These are phyloP conservation scores for Penicillium coprophilum DNA, from an alignment of 495 filamentous ascomycete species.

Conservation along the genomic window DNA sequence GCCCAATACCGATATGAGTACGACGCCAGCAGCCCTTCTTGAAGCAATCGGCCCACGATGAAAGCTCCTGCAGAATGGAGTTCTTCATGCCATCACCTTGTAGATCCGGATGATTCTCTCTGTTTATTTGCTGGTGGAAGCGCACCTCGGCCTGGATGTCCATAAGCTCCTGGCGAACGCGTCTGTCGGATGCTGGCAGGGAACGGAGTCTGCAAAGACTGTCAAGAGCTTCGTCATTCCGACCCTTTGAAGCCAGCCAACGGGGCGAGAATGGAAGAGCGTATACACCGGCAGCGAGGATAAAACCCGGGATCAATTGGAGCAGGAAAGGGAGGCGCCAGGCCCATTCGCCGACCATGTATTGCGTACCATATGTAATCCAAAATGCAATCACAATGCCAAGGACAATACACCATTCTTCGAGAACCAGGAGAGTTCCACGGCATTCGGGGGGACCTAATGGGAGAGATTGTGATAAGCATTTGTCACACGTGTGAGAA, in stretches of 20 bases:
- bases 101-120: slow-evolving; percentile 46
- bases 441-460: slow-evolving; percentile 53
- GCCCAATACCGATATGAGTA: slow-evolving; percentile 52
- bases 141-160: slow-evolving; percentile 53
- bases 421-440: slow-evolving; percentile 53
- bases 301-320: slow-evolving; percentile 49
- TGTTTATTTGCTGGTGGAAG: slow-evolving; percentile 49
- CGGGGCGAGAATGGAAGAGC: slow-evolving; percentile 54
- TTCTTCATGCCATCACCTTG: slow-evolving; percentile 35
- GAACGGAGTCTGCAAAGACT: slow-evolving; percentile 47
- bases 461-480: neutral
- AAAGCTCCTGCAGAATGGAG: slow-evolving; percentile 41
- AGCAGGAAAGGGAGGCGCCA: slow-evolving; percentile 53
- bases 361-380: slow-evolving; percentile 57
- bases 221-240: slow-evolving; percentile 48
- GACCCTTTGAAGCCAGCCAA: slow-evolving; percentile 51
- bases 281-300: slow-evolving; percentile 46
- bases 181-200: slow-evolving; percentile 40
- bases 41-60: slow-evolving; percentile 50
- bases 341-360: slow-evolving; percentile 51
- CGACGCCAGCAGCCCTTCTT: slow-evolving; percentile 53
- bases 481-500: neutral
- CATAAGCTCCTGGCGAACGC: slow-evolving; percentile 49
- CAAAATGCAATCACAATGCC: slow-evolving; percentile 58
- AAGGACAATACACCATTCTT: slow-evolving; percentile 56